Base-by-base conservation (phyloP, 1,139 yeast genomes). In the Debaryomyces nepalensis region DNA sequence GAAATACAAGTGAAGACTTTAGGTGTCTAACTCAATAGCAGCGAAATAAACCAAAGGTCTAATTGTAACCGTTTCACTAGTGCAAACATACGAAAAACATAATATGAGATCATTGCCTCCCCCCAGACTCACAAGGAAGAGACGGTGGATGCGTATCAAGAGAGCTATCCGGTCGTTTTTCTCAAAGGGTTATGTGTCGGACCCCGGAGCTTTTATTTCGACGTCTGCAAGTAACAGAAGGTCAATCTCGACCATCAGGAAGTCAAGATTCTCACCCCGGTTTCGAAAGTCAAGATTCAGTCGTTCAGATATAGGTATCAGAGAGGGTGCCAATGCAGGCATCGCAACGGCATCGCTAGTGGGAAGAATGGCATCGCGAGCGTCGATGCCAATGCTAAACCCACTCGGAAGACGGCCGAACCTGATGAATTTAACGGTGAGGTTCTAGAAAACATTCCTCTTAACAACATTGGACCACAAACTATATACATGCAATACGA, bases 71-170 rank as follows among this genome's bases (percentile, higher is more conserved):
- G n/a, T n/a, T n/a, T n/a, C n/a, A n/a, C n/a, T n/a, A n/a, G n/a
- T n/a, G n/a, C n/a, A n/a, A n/a, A n/a, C n/a, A n/a, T n/a, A n/a
- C n/a, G n/a, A n/a, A n/a, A n/a, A n/a, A n/a, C n/a, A n/a, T n/a
- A 33, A 15, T 14, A 70, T 70, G 75, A 56, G 75, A 46, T 68
- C 75, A 10, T 54, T 72, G 12, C 77, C 77, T n/a, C 75, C 75
- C 2, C 77, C 77, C 14, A 49, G 77, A 41, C 50, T 66, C 9
- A 71, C 76, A 2, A 50, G 66, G 14, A 58, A 63, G 30, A 49
- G 77, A 43, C 56, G 66, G 36, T 71, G 74, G 75, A 59, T 58
- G 40, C 49, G 75, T 26, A 53, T 72, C 41, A 62, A 59, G 43
- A 51, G 74, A 12, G 68, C 71, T 3, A 33, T 70, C 14, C 48